Conservation (phyloP, 306 rosid genomes). For the Cucumis sativus region DNA sequence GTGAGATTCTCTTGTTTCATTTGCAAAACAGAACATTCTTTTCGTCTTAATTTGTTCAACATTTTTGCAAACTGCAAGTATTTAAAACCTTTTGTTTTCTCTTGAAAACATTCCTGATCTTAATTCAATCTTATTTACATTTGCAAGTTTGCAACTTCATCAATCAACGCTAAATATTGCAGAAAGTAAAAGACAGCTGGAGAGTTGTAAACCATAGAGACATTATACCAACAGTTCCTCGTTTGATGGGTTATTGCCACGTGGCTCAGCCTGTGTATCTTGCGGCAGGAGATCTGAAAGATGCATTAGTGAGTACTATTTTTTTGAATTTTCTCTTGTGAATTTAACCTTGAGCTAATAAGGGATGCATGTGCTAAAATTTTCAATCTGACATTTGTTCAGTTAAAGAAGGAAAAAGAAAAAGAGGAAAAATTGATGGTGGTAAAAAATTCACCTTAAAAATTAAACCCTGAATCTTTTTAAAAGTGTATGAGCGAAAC, state of each 20-base stretch:
- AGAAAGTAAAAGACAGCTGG: conserved; percentile 98
- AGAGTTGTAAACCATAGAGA: conserved; percentile 97
- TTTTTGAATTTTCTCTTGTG: background rate
- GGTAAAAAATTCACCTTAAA: no score
- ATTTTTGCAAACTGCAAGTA: no score
- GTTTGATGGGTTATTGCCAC: conserved; percentile 96
- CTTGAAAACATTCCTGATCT: background rate
- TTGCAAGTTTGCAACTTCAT: background rate
- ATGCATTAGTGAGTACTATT: conserved; percentile 50
- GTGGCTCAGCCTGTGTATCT: conserved; percentile 87
- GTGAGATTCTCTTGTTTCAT: conserved; percentile 2
- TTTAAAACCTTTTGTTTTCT: no score
- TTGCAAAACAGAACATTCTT: background rate
- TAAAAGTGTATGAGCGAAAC: no score
- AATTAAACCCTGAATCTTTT: no score
- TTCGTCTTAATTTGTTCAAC: background rate
- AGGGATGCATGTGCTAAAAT: background rate
- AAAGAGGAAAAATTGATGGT: no score
- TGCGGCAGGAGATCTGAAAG: conserved; percentile 52
- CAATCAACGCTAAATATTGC: conserved; percentile 20
- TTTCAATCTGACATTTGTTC: background rate
- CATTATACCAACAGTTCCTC: conserved; percentile 89
- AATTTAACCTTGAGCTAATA: background rate
- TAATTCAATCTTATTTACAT: background rate
- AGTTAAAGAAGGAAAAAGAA: no score